A percentile compares a stretch with the other conserved stretches of the same genome.
These are phyloP conservation scores for Cladophialophora immunda DNA, from an alignment of 2,329 filamentous ascomycete genomes.

Conservation along the genomic window DNA sequence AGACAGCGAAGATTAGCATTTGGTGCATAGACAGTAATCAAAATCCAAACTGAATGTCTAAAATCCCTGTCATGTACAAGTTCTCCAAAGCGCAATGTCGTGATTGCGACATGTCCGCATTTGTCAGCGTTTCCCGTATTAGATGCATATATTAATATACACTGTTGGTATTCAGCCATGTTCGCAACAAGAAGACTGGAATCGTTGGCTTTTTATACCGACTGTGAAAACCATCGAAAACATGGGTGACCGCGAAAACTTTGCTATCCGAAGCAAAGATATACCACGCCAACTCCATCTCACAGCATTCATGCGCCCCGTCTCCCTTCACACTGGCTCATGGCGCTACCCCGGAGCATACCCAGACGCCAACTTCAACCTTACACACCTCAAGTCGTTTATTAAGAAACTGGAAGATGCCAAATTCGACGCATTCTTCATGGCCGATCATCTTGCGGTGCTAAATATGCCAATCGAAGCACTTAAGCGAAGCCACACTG, in stretches of 20 bases:
- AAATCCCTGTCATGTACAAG: too few relatives aligned
- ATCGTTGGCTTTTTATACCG: not conserved
- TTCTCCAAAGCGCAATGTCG: not conserved
- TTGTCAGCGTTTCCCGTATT: not conserved
- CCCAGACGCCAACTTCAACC: slow-evolving; percentile 67
- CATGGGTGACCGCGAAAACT: not conserved
- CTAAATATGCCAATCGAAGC: slow-evolving; percentile 66
- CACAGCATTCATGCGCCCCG: slow-evolving; percentile 68
- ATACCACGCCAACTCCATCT: slow-evolving; percentile 55
- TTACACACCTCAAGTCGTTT: slow-evolving; percentile 62
- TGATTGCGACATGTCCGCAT: not conserved
- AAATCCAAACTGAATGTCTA: too few relatives aligned
- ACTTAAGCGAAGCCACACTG: slow-evolving; percentile 65
- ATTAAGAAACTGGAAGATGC: slow-evolving; percentile 63
- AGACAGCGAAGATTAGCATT: too few relatives aligned
- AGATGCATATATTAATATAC: not conserved
- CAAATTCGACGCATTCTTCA: slow-evolving; percentile 67
- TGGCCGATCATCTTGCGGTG: slow-evolving; percentile 64
- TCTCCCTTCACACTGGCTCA: slow-evolving; percentile 64
- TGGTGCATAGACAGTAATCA: too few relatives aligned
- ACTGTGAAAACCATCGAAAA: not conserved
- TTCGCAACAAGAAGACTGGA: not conserved
- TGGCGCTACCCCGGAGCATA: slow-evolving; percentile 66
- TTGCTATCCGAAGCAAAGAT: slow-evolving; percentile 3
- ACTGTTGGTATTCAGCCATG: not conserved